phyloP scores from a whole-genome alignment of 2,329 filamentous ascomycete genomes.

The Trichoderma sp. region DNA sequence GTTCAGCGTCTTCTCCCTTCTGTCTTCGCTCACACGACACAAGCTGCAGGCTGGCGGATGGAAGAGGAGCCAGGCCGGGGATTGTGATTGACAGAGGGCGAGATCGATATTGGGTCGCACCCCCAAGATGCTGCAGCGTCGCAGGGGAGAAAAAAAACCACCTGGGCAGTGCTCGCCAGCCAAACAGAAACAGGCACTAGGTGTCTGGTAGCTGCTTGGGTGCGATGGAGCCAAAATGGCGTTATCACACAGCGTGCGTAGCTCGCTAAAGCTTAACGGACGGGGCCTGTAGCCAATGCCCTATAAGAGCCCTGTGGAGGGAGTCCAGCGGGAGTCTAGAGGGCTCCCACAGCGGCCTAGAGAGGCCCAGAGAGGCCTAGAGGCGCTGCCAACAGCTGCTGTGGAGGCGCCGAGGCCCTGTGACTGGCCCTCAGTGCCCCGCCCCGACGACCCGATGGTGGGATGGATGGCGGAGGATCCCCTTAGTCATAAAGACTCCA shows the following conservation, averaged over 20 bases:
- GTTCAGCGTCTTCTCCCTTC: background rate
- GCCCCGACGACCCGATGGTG: constrained; percentile 19
- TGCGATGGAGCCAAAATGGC: constrained; percentile 40
- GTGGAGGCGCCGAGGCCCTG: background rate
- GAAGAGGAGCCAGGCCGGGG: constrained; percentile 4
- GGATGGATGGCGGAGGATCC: background rate
- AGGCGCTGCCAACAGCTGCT: background rate
- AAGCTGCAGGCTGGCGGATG: background rate
- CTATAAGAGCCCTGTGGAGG: background rate
- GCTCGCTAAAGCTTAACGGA: constrained; percentile 18
- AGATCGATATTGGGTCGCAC: constrained; percentile 6
- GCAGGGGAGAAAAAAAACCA: background rate
- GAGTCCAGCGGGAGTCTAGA: background rate
- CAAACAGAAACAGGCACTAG: background rate
- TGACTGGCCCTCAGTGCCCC: constrained; percentile 4
- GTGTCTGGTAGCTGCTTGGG: constrained; percentile 21
- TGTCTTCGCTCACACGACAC: constrained; percentile 9
- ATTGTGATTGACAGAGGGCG: background rate
- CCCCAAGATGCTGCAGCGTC: background rate
- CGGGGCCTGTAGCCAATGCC: background rate
- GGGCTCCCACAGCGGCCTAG: background rate
- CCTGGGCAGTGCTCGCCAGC: too few relatives aligned
- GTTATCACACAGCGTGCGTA: constrained; percentile 30
- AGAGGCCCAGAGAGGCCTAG: background rate
- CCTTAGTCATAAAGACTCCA: constrained; percentile 15